Evolutionary conservation across 1,284 basidiomycete genomes (phyloP), one percentile per base, ranked within the genome.

Genomic region (Apiotrichum gracile): DNA sequence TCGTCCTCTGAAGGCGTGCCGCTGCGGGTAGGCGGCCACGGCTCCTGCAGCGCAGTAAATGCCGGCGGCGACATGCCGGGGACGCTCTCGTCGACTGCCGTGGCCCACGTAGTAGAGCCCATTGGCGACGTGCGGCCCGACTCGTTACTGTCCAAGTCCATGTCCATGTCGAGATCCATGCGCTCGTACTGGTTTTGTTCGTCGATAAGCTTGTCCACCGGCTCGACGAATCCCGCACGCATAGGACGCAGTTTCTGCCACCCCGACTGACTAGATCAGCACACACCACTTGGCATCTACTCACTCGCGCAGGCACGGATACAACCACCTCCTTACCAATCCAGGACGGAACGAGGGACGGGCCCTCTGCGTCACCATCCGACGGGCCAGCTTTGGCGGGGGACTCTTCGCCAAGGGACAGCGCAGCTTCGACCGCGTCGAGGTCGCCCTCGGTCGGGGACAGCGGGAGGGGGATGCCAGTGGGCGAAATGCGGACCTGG

Each of bases 381-480:
- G 33, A 5, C 22, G 44, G 6, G 34, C 16, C 34, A 17, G 34
- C 4, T 8, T 16, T 10, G 5, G 17, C 13, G 5, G 41, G 41
- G 8, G 43, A 33, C 9, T 21, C 16, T 7, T 29, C 44, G 29
- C 31, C 50, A 25, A 40, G 22, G 13, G 10, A 37, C 21, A 44
- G 31, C 17, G 31, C 34, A 22, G 14, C 40, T 42, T 58, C 56
- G 5, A 58, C 44, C 4, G 14, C 37, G 26, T 47, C 39, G 1
- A 52, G 42, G 13, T 58, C 52, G 17, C 35, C 48, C 13, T 51
- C 46, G 7, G 35, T 38, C 19, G 57, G 57, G 8, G 57, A 58
- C 1, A 44, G 40, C 24, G 57, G 57, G n/a, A 58, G 47, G 4
- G 57, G 52, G 6, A 55, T 52, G n/a, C 34, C 29, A 12, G 31